These are phyloP conservation scores for Tremella yokohamensis DNA, from an alignment of 768 basidiomycete genomes.

Conservation along the genomic window DNA sequence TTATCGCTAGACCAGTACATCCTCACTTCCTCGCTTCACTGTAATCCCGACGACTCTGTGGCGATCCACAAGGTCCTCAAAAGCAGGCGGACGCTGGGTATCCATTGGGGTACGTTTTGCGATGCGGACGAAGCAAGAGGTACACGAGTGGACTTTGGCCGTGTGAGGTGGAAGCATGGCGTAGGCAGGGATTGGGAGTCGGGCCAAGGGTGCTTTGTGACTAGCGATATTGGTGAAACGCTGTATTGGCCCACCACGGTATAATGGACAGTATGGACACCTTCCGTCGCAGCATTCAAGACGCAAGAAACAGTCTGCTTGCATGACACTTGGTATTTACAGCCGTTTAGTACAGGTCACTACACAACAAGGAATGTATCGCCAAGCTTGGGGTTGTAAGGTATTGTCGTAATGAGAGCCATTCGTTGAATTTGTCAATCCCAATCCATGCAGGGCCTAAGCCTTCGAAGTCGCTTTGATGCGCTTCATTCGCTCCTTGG, in stretches of 20 bases:
- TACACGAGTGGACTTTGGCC: conserved; percentile 41
- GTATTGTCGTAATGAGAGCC: no score
- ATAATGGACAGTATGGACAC: no score
- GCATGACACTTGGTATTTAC: not conserved
- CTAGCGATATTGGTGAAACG: conserved; percentile 38
- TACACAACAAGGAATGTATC: no score
- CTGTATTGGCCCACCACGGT: conserved; percentile 21
- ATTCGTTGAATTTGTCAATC: no score
- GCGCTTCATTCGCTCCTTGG: conserved; percentile 34
- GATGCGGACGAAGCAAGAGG: conserved; percentile 40
- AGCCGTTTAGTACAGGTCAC: no score
- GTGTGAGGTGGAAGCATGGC: conserved; percentile 23
- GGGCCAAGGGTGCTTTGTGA: conserved; percentile 28
- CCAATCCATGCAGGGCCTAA: no score
- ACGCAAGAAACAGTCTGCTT: not conserved
- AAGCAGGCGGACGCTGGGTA: conserved; percentile 29
- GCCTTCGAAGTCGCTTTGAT: no score
- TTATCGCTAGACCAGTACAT: conserved; percentile 49
- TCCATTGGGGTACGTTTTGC: conserved; percentile 48
- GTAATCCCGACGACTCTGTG: conserved; percentile 38
- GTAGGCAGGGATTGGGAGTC: conserved; percentile 23
- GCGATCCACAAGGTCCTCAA: conserved; percentile 36
- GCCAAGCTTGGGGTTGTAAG: no score
- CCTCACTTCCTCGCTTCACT: conserved; percentile 44
- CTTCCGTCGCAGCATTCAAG: not conserved